Percentiles rank a stretch among this genome's conserved stretches.
These are phyloP conservation scores for Flaveria bidentis DNA, from an alignment of 129 eudicot genomes.

Conservation along the genomic window DNA sequence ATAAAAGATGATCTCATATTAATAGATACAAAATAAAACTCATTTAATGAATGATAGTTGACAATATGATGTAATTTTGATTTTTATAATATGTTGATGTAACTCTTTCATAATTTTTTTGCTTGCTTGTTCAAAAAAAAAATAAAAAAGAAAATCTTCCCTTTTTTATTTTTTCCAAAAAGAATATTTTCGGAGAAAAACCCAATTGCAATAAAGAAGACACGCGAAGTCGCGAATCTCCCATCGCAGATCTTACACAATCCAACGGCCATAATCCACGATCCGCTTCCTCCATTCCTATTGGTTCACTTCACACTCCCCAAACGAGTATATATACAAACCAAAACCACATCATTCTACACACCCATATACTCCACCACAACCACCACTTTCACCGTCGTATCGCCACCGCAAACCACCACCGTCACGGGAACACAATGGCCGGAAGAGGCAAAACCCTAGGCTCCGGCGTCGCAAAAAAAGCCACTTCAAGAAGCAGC, in stretches of 20 bases:
- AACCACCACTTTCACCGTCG: neutral
- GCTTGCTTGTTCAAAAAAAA: too few relatives aligned
- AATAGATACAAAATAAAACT: too few relatives aligned
- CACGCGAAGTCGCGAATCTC: neutral
- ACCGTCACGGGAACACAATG: slow-evolving; percentile 7
- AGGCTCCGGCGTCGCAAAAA: slow-evolving; percentile 39
- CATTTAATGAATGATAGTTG: too few relatives aligned
- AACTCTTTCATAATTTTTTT: too few relatives aligned
- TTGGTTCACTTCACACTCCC: slow-evolving; percentile 31
- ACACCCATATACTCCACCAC: neutral
- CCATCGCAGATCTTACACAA: slow-evolving; percentile 1
- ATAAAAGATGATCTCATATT: too few relatives aligned
- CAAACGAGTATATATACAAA: slow-evolving; percentile 35
- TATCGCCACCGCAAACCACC: neutral
- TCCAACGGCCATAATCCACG: slow-evolving; percentile 30
- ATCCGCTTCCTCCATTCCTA: slow-evolving; percentile 41
- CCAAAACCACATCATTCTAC: neutral
- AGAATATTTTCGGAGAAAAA: neutral
- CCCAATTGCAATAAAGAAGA: neutral
- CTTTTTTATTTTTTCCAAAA: neutral
- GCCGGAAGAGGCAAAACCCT: slow-evolving; percentile 42
- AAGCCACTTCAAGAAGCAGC: slow-evolving; percentile 44
- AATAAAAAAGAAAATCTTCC: too few relatives aligned
- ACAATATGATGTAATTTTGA: too few relatives aligned
- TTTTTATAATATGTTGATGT: too few relatives aligned